phyloP scores from a whole-genome alignment of 2,329 filamentous ascomycete genomes.

The Colletotrichum simmondsii region DNA sequence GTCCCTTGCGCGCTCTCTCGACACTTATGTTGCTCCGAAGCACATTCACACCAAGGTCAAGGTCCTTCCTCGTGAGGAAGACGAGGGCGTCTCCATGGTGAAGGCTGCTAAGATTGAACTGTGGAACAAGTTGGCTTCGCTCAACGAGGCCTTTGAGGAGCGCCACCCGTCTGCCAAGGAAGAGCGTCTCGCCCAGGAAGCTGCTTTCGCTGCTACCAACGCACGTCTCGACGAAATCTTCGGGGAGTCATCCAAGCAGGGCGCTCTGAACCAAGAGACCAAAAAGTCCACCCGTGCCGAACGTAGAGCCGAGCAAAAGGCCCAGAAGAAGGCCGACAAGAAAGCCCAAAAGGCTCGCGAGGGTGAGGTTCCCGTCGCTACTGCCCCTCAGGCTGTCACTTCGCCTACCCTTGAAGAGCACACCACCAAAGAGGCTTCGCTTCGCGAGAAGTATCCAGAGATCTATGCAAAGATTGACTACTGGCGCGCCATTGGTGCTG shows the following conservation, averaged over 20 bases:
- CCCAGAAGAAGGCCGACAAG: constrained; percentile 25
- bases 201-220: background rate
- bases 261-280: background rate
- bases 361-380: background rate
- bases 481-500: constrained; percentile 5
- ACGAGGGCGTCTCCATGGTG: constrained; percentile 19
- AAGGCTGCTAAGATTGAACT: constrained; percentile 21
- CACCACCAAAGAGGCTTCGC: background rate
- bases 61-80: constrained; percentile 4
- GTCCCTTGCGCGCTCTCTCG: constrained; percentile 22
- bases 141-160: constrained; percentile 6
- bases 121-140: constrained; percentile 15
- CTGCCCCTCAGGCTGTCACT: background rate
- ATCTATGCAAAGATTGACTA: constrained; percentile 22
- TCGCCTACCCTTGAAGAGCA: background rate
- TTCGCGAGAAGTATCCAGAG: constrained; percentile 22
- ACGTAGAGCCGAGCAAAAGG: constrained; percentile 24
- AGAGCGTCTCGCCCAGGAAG: constrained; percentile 17
- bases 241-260: background rate
- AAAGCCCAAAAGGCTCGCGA: constrained; percentile 13
- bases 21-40: constrained; percentile 21
- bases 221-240: background rate
- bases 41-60: constrained; percentile 9
- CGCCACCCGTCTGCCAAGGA: constrained; percentile 23
- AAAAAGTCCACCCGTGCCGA: constrained; percentile 9